Conservation (phyloP, 257 asterid genomes). For the Galeopsis tetrahit region DNA sequence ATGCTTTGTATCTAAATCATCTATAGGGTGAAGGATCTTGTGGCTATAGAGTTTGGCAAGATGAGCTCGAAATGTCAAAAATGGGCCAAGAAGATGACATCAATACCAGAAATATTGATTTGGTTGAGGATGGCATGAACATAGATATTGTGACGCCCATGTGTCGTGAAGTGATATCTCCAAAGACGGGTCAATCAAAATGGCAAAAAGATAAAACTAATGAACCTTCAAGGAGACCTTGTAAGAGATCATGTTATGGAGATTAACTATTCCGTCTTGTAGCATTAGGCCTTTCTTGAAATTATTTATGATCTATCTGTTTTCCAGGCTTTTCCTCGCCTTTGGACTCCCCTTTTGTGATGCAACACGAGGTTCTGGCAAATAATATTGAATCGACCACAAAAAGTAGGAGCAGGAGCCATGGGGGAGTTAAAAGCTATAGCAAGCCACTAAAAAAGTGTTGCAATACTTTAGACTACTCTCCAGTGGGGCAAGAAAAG, state of each 20-base stretch:
- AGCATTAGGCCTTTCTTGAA: not conserved
- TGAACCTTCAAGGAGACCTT: constrained; percentile 35
- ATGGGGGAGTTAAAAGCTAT: not conserved
- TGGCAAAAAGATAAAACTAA: constrained; percentile 31
- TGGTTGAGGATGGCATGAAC: constrained; percentile 30
- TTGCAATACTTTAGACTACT: constrained; percentile 14
- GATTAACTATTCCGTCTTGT: constrained; percentile 22
- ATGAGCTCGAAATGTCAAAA: constrained; percentile 36
- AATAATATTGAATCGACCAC: not conserved
- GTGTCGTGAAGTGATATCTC: constrained; percentile 16
- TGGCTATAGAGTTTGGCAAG: constrained; percentile 52
- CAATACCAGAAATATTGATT: not conserved
- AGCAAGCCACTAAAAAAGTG: not conserved
- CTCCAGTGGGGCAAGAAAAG: constrained; percentile 19
- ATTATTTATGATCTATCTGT: constrained; percentile 1
- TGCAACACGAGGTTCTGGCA: not conserved
- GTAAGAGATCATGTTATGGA: constrained; percentile 44
- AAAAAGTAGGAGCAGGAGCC: not conserved
- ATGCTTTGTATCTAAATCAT: constrained; percentile 1
- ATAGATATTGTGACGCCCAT: constrained; percentile 28
- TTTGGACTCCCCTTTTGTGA: constrained; percentile 8
- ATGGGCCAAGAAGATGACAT: constrained; percentile 1
- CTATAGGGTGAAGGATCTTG: constrained; percentile 65
- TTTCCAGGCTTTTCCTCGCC: constrained; percentile 42
- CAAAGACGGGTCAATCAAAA: constrained; percentile 33